phyloP scores from a whole-genome alignment of 331 rosid genomes.

The Stylosanthes scabra region DNA sequence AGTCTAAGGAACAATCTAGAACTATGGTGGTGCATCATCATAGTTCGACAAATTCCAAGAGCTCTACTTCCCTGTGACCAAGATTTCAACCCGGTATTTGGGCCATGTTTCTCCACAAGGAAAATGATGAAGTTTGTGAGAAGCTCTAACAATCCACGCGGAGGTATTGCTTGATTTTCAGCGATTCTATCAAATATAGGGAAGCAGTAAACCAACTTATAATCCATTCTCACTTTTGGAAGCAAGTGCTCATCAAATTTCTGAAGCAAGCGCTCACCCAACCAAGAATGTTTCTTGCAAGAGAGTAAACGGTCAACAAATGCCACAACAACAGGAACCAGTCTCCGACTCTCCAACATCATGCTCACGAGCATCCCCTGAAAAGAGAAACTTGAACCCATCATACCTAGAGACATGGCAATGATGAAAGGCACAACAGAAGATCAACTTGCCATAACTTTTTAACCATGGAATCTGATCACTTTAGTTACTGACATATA shows the following conservation, averaged over 20 bases:
- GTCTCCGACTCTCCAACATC: constrained; percentile 72
- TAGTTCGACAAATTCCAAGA: constrained; percentile 89
- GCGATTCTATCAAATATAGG: constrained; percentile 89
- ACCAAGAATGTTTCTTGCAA: constrained; percentile 83
- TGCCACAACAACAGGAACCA: constrained; percentile 87
- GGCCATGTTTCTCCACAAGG: constrained; percentile 92
- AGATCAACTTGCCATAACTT: constrained; percentile 15
- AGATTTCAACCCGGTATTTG: constrained; percentile 73
- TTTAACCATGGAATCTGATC: constrained; percentile 30
- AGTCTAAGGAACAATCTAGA: constrained; percentile 87
- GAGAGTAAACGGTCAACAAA: constrained; percentile 81
- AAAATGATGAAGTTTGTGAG: constrained; percentile 81
- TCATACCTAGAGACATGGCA: constrained; percentile 17
- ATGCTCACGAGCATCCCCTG: constrained; percentile 85
- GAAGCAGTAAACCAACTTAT: constrained; percentile 76
- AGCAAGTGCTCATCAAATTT: constrained; percentile 86
- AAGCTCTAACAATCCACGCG: constrained; percentile 71
- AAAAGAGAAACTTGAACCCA: constrained; percentile 36
- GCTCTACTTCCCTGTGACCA: constrained; percentile 97
- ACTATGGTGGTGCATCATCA: constrained; percentile 88
- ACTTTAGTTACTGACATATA: constrained; percentile 28
- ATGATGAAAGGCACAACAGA: neutral
- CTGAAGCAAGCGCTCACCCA: constrained; percentile 94
- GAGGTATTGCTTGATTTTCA: constrained; percentile 82
- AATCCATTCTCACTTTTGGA: constrained; percentile 79